Percentiles rank a stretch among this genome's conserved stretches.
Evolutionary conservation across 2,329 filamentous ascomycete species (phyloP).

Genomic region (Sclerotinia trifoliorum): DNA sequence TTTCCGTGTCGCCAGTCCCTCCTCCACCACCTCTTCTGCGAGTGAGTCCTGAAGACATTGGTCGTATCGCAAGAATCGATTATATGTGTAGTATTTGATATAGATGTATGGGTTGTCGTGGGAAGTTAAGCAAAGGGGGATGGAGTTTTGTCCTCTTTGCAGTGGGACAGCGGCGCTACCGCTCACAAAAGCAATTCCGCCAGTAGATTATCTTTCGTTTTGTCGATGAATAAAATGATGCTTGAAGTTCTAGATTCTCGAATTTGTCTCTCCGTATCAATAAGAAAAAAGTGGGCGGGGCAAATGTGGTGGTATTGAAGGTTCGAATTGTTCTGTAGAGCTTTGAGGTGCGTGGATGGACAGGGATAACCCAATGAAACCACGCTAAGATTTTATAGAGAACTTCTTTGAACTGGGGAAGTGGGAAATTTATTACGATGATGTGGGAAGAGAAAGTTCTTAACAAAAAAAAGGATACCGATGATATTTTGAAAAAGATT

Average conservation of each 20-base stretch:
- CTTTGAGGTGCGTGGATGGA: conserved; percentile 18
- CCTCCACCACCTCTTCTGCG: conserved; percentile 67
- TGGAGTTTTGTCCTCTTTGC: conserved; percentile 20
- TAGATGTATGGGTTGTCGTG: conserved; percentile 25
- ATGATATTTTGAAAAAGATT: background rate
- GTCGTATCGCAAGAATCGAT: conserved; percentile 17
- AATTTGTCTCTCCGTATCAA: conserved; percentile 8
- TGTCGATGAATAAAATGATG: conserved; percentile 1
- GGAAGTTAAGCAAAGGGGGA: conserved; percentile 32
- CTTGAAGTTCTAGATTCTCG: conserved; percentile 1
- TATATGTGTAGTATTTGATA: conserved; percentile 24
- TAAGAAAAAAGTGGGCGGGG: conserved; percentile 23
- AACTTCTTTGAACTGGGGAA: conserved; percentile 22
- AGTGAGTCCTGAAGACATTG: conserved; percentile 56
- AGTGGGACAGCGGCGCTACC: conserved; percentile 23
- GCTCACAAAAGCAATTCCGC: conserved; percentile 22
- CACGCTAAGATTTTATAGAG: conserved; percentile 23
- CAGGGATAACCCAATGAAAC: conserved; percentile 21
- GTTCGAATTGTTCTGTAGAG: conserved; percentile 23
- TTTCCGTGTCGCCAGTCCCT: conserved; percentile 60
- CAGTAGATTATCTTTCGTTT: conserved; percentile 16
- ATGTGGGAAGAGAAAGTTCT: background rate
- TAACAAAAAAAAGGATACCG: background rate
- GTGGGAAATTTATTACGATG: conserved; percentile 13
- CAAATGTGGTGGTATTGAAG: conserved; percentile 20